phyloP scores from a whole-genome alignment of 2,329 filamentous ascomycete species.

The Dichotomopilus funicola region DNA sequence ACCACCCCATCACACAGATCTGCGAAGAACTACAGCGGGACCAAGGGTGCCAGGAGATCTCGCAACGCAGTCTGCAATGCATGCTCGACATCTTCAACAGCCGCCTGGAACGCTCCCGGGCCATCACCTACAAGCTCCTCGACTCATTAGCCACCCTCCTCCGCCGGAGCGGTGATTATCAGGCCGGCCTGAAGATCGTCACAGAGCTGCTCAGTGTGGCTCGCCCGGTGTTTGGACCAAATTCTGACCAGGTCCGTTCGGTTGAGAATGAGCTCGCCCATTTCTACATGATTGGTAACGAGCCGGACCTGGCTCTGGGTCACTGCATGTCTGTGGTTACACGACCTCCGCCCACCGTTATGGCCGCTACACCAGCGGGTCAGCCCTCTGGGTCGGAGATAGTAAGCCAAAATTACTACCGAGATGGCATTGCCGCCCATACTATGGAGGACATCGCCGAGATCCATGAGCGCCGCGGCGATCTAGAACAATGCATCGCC shows the following conservation, averaged over 20 bases:
- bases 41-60: constrained; percentile 23
- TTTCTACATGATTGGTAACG: constrained; percentile 22
- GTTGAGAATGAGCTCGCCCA: constrained; percentile 23
- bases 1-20: constrained; percentile 23
- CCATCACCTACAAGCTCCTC: constrained; percentile 24
- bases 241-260: constrained; percentile 20
- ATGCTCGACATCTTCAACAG: constrained; percentile 25
- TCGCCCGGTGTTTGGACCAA: constrained; percentile 18
- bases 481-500: constrained; percentile 20
- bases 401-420: constrained; percentile 8
- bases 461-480: constrained; percentile 21
- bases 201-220: constrained; percentile 20
- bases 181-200: constrained; percentile 21
- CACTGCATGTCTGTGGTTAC: constrained; percentile 24
- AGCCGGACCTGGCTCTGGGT: constrained; percentile 18
- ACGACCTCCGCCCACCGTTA: constrained; percentile 4
- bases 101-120: constrained; percentile 19
- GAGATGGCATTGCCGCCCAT: constrained; percentile 23
- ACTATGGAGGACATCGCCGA: constrained; percentile 25
- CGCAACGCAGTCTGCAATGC: constrained; percentile 22
- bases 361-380: too few species aligned
- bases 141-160: constrained; percentile 24
- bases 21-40: constrained; percentile 20
- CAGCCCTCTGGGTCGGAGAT: too few species aligned
- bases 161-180: constrained; percentile 22